phyloP scores from a whole-genome alignment of 176 grass and related monocot species.

The Lolium perenne region DNA sequence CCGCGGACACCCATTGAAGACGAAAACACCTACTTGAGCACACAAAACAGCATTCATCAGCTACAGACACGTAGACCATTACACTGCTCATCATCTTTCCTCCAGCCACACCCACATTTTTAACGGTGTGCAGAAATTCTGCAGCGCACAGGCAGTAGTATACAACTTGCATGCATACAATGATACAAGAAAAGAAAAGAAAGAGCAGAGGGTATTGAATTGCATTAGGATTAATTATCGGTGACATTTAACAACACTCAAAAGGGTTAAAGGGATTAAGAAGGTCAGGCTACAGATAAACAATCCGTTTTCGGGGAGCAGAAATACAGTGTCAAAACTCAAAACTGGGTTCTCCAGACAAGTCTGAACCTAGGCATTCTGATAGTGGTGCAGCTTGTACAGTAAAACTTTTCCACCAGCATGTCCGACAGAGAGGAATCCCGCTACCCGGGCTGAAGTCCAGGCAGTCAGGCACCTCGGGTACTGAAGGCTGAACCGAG shows the following conservation, averaged over 20 bases:
- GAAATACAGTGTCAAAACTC: conserved; percentile 15
- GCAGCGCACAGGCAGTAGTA: neutral
- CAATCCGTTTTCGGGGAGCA: conserved; percentile 1
- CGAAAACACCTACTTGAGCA: neutral
- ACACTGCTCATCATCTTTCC: neutral
- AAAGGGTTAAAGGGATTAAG: neutral
- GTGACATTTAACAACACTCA: neutral
- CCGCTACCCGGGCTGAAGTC: conserved; percentile 84
- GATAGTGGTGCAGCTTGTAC: conserved; percentile 86
- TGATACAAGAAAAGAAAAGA: neutral
- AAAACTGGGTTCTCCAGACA: neutral
- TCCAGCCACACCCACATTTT: neutral
- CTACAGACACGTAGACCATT: neutral
- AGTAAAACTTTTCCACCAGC: conserved; percentile 70
- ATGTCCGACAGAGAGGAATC: conserved; percentile 71
- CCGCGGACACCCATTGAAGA: neutral
- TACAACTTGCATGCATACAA: neutral
- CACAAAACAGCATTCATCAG: neutral
- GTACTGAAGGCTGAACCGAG: conserved; percentile 55
- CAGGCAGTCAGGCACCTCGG: conserved; percentile 74
- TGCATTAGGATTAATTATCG: neutral
- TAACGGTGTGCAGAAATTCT: neutral
- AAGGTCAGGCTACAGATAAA: neutral
- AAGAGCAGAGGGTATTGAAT: neutral
- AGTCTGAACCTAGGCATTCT: conserved; percentile 52